phyloP scores from a whole-genome alignment of 2,329 filamentous ascomycete genomes.

The Botrytis elliptica region DNA sequence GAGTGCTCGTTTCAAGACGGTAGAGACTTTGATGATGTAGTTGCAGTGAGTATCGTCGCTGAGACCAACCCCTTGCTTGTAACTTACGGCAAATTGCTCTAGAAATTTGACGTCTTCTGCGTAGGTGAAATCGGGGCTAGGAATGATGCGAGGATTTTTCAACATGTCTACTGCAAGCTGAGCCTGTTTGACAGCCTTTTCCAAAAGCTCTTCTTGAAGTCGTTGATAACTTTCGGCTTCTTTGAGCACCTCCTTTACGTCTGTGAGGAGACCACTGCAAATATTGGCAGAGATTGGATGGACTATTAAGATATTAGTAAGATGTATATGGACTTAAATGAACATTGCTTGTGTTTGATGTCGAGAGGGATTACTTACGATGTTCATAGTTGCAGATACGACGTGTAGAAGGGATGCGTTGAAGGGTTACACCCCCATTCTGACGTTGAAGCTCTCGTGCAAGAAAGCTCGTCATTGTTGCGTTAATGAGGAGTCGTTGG shows the following conservation, averaged over 20 bases:
- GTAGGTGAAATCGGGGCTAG: background rate
- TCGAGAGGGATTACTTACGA: background rate
- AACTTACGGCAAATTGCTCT: background rate
- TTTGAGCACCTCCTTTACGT: background rate
- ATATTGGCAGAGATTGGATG: background rate
- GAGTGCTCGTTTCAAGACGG: background rate
- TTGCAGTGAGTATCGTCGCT: background rate
- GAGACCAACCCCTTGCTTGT: background rate
- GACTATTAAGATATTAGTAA: background rate
- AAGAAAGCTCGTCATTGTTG: background rate
- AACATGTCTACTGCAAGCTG: background rate
- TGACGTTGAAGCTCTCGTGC: background rate
- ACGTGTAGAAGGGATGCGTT: background rate
- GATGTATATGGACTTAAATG: too few species aligned
- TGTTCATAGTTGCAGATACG: background rate
- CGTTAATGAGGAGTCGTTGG: background rate
- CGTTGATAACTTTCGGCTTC: background rate
- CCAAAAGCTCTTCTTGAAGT: background rate
- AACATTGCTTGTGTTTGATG: background rate
- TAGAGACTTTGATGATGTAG: background rate
- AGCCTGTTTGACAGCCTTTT: background rate
- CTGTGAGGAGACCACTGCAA: background rate
- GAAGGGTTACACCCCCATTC: fast-evolving
- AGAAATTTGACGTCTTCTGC: background rate
- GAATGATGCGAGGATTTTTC: background rate